Evolutionary conservation across 2,329 filamentous ascomycete genomes (phyloP).

Genomic region (Aureobasidium pullulans): DNA sequence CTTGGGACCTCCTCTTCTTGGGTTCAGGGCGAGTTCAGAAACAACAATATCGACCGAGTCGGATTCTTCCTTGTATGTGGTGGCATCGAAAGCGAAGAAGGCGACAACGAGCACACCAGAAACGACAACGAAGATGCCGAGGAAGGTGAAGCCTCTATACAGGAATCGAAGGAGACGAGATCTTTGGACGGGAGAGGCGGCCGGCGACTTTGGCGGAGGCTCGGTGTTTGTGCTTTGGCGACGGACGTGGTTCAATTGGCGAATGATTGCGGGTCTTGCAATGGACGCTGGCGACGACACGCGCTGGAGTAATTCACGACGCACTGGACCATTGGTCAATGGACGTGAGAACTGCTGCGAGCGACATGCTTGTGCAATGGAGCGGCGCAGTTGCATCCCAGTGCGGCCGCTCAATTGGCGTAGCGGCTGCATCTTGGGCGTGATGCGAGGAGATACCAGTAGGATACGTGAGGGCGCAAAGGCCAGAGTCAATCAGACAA

Average conservation of each 20-base stretch:
- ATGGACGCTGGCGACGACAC: neutral
- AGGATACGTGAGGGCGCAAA: neutral
- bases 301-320: constrained; percentile 2
- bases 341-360: constrained; percentile 1
- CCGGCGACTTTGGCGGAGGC: constrained; percentile 1
- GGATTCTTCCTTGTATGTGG: constrained; percentile 72
- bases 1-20: constrained; percentile 80
- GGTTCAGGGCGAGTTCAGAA: constrained; percentile 74
- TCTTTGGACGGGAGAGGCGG: neutral
- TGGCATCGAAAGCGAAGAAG: constrained; percentile 92
- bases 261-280: neutral
- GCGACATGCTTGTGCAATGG: constrained; percentile 1
- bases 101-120: constrained; percentile 62
- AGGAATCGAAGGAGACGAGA: constrained; percentile 42
- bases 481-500: neutral
- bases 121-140: constrained; percentile 69
- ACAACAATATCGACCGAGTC: constrained; percentile 67
- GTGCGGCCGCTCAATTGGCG: constrained; percentile 8
- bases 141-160: constrained; percentile 61
- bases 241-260: constrained; percentile 6
- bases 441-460: neutral
- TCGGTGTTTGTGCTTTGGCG: constrained; percentile 8
- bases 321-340: constrained; percentile 5
- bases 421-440: constrained; percentile 11
- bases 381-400: constrained; percentile 9